These are phyloP conservation scores for Xylaria polymorpha DNA, from an alignment of 2,329 filamentous ascomycete species.

Conservation along the genomic window DNA sequence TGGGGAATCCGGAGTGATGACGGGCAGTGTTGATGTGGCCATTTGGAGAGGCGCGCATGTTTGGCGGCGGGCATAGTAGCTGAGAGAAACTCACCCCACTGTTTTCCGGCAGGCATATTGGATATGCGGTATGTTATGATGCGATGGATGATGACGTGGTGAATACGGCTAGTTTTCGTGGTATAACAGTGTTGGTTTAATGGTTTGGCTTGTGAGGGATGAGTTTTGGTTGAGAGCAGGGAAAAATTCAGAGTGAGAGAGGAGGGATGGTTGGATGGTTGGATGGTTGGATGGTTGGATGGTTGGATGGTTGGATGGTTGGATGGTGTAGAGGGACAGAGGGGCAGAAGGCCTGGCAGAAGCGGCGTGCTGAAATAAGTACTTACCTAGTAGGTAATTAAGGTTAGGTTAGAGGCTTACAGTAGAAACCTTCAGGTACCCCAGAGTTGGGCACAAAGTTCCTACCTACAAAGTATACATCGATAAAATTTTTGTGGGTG, in stretches of 20 bases:
- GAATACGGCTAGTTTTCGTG: background rate
- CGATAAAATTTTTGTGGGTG: constrained; percentile 27
- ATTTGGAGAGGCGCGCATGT: constrained; percentile 26
- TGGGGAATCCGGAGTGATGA: constrained; percentile 19
- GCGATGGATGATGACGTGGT: background rate
- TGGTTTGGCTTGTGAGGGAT: background rate
- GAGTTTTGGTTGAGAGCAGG: background rate
- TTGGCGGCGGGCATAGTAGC: constrained; percentile 5
- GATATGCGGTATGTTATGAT: background rate
- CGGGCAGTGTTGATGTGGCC: constrained; percentile 39
- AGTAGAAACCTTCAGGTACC: background rate
- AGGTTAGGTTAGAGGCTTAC: background rate
- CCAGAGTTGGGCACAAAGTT: constrained; percentile 36
- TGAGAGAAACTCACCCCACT: constrained; percentile 55
- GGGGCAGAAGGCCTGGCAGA: background rate
- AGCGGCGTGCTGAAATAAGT: background rate
- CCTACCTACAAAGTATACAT: background rate
- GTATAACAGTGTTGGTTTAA: background rate
- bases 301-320: constrained; percentile 21
- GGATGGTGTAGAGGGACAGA: background rate
- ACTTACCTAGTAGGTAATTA: background rate
- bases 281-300: too few species aligned
- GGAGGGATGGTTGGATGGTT: constrained; percentile 18
- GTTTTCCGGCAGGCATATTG: constrained; percentile 53
- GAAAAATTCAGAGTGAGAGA: constrained; percentile 2